Percentiles rank a stretch among this genome's conserved stretches.
Conservation (phyloP, 1,284 basidiomycete genomes). For the Fomitiporia mediterranea region DNA sequence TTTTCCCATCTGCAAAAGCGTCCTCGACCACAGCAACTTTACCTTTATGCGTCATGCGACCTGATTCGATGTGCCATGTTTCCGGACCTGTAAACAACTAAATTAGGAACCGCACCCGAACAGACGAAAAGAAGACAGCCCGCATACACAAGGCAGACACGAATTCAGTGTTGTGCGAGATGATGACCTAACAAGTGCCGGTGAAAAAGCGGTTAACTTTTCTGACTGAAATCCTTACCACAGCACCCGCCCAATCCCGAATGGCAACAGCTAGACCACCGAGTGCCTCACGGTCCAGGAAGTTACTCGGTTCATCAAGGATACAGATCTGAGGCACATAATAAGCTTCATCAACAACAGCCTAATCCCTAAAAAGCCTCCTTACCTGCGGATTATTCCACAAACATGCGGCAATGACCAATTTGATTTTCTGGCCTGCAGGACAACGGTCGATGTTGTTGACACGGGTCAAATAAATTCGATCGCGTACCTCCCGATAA, state of each 20-base stretch:
- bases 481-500: slow-evolving; percentile 67
- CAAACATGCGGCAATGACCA: slow-evolving; percentile 90
- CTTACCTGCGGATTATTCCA: slow-evolving; percentile 91
- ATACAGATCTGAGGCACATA: slow-evolving; percentile 51
- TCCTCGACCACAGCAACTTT: slow-evolving; percentile 85
- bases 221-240: slow-evolving; percentile 46
- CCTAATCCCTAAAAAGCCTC: background rate
- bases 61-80: slow-evolving; percentile 79
- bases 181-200: slow-evolving; percentile 65
- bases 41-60: slow-evolving; percentile 82
- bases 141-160: slow-evolving; percentile 77
- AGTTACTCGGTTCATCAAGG: slow-evolving; percentile 96
- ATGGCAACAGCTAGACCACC: slow-evolving; percentile 96
- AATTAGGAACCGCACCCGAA: slow-evolving; percentile 16
- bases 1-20: slow-evolving; percentile 53
- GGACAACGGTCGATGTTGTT: slow-evolving; percentile 22
- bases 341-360: slow-evolving; percentile 11
- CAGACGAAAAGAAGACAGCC: slow-evolving; percentile 15
- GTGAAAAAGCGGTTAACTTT: slow-evolving; percentile 21
- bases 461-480: slow-evolving; percentile 24
- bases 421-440: slow-evolving; percentile 92
- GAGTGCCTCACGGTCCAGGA: slow-evolving; percentile 86
- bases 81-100: slow-evolving; percentile 53
- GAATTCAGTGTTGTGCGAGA: slow-evolving; percentile 94
- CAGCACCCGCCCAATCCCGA: slow-evolving; percentile 93